Evolutionary conservation across 2,329 filamentous ascomycete species (phyloP), one percentile per base, ranked within the genome.

Genomic region (Diaporthe ampelina): DNA sequence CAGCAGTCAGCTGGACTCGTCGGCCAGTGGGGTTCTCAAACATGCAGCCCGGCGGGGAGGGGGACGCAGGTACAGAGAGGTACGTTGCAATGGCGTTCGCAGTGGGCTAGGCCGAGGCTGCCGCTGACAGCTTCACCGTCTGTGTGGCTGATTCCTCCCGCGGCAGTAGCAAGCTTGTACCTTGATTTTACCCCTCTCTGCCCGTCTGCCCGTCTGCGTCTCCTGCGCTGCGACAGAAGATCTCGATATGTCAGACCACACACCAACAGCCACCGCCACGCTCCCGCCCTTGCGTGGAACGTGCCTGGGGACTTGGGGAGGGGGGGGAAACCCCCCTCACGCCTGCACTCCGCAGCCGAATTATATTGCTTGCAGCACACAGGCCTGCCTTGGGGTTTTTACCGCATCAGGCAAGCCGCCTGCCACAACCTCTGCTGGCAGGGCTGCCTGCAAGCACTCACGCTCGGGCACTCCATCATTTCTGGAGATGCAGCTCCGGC

Each of bases 121-220:
- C 45, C 63, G 63, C 63, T 67, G 63, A 67, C 63, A 67, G 63
- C 29, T 67, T 67, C 63, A 68, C 63, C 48, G 63, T 68, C 63
- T 54, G 63, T 40, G 63, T 54, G 63, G 63, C 48, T 54, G 32
- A 54, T 68, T 32, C 61, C 63, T 67, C 26, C 45, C 45, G 61
- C 61, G 35, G 21, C 32, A 52, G 35, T 37, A 37, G 35, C 35
- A 37, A 8, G 35, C 35, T 37, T 17, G 43, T 45, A 45, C 43
- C 43, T 45, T 19, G 43, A 45, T 19, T 17, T 45, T 29, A 7
- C 43, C 17, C n/a, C 43, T 15, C 19, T 69, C 32, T 35, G 24
- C 50, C 29, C 29, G 29, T 29, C 29, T 29, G 29, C 29, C 29
- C 4, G 29, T 4, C 29, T 29, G 29, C 29, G 35, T 70, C 50